phyloP scores from a whole-genome alignment of 1,284 basidiomycete genomes.

The Apiotrichum veenhuisii region DNA sequence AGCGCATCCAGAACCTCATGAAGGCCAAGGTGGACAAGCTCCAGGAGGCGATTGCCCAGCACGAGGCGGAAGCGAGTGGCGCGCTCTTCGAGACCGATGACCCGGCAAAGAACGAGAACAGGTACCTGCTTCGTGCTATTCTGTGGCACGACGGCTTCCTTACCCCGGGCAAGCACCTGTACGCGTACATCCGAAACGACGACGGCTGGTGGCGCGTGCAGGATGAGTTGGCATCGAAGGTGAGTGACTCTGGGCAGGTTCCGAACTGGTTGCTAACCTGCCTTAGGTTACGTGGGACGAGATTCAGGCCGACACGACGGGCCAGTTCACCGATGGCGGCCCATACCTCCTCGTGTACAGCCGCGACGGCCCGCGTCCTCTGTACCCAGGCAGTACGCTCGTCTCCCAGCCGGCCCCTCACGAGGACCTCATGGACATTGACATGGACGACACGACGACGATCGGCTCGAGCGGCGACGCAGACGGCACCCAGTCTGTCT shows the following conservation, averaged over 20 bases:
- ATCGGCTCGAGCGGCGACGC: neutral
- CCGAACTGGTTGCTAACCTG: slow-evolving; percentile 4
- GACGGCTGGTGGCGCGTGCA: slow-evolving; percentile 40
- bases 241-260: slow-evolving; percentile 16
- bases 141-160: slow-evolving; percentile 41
- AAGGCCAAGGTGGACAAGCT: slow-evolving; percentile 23
- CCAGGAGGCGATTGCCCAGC: slow-evolving; percentile 24
- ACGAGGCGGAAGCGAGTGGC: slow-evolving; percentile 18
- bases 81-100: slow-evolving; percentile 36
- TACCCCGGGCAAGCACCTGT: slow-evolving; percentile 34
- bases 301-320: slow-evolving; percentile 33
- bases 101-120: slow-evolving; percentile 30
- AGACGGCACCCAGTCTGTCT: too few species aligned
- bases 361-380: slow-evolving; percentile 21
- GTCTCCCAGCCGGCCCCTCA: neutral
- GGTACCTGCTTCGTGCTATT: slow-evolving; percentile 33
- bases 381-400: neutral
- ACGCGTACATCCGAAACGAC: slow-evolving; percentile 30
- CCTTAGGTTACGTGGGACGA: slow-evolving; percentile 29
- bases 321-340: slow-evolving; percentile 44
- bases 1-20: slow-evolving; percentile 13
- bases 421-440: neutral
- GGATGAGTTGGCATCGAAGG: slow-evolving; percentile 30
- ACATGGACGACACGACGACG: neutral
- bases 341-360: slow-evolving; percentile 38